Base-by-base conservation (phyloP, 1,139 yeast species). In the Geotrichum phurueaensis region DNA sequence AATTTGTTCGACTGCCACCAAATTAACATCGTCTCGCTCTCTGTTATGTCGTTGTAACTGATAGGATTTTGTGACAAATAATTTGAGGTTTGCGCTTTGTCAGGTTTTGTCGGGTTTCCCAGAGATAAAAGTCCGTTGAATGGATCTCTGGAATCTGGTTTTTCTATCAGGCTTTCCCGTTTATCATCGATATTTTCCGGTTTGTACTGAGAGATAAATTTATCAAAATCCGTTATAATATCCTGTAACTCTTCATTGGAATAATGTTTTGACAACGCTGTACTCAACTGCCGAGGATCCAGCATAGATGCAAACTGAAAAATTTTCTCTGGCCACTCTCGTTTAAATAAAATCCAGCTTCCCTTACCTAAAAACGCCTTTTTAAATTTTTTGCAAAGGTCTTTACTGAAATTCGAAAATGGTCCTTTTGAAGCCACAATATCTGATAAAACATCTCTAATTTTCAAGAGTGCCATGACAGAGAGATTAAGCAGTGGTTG, bases 221-320 rank as follows among this genome's bases (percentile, higher is more conserved):
- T 10, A 1, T 39, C 47, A 39, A 39, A 39, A 13, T 39, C 18
- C 20, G 2, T 39, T 18, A 12, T n/a, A 18, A 39, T 15, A 15
- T 7, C 9, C 2, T 39, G n/a, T n/a, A 39, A 2, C 5, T 39
- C 47, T 15, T 39, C 20, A n/a, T n/a, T 39, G n/a, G 20, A 2
- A 15, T 10, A 39, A 39, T n/a, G 20, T 3, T 39, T 6, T 18
- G 47, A 39, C 7, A 39, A n/a, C 20, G 3, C 20, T 39, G 47
- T n/a, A n/a, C n/a, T n/a, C 51, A 48, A 9, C n/a, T 55, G 58
- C 2, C 58, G 58, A 18, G 58, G 58, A 36, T 55, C 58, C 25
- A 55, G 39, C 18, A 55, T 29, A 7, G 58, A 55, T 15, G 49
- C 58, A 25, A 55, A 27, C 39, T 50, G 39, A 4, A 53, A 53